These are phyloP conservation scores for Syzygium jambos DNA, from an alignment of 345 rosid genomes.

Conservation along the genomic window DNA sequence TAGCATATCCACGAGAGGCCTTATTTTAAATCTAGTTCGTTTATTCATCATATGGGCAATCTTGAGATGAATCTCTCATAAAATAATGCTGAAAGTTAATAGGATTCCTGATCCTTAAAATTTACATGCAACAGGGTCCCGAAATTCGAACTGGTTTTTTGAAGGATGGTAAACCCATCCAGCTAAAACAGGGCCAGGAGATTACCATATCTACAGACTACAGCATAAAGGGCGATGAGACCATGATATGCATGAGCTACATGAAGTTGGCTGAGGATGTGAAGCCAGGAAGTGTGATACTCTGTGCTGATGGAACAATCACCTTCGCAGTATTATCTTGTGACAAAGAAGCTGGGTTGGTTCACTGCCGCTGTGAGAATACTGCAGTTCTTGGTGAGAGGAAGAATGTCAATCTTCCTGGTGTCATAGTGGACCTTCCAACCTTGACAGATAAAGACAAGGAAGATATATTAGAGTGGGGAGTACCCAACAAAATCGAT, in stretches of 20 bases:
- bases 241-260: slow-evolving; percentile 84
- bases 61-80: not conserved
- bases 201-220: slow-evolving; percentile 83
- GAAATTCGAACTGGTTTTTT: slow-evolving; percentile 80
- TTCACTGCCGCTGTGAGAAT: slow-evolving; percentile 81
- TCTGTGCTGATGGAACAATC: slow-evolving; percentile 95
- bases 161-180: slow-evolving; percentile 61
- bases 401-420: slow-evolving; percentile 96
- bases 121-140: slow-evolving; percentile 45
- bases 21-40: not conserved
- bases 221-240: slow-evolving; percentile 62
- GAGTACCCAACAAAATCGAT: slow-evolving; percentile 84
- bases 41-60: not conserved
- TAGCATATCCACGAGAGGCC: not conserved
- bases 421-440: slow-evolving; percentile 96
- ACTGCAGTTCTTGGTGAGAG: slow-evolving; percentile 93
- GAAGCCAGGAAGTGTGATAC: slow-evolving; percentile 82
- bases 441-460: slow-evolving; percentile 95
- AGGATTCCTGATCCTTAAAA: not conserved
- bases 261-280: slow-evolving; percentile 81
- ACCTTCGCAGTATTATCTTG: slow-evolving; percentile 77
- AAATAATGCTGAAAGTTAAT: not conserved
- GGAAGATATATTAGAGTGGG: slow-evolving; percentile 92
- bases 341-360: slow-evolving; percentile 58
- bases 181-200: slow-evolving; percentile 67